Conservation (phyloP, 225 moss, liverwort and hornwort genomes). For the Neckera pumila region DNA sequence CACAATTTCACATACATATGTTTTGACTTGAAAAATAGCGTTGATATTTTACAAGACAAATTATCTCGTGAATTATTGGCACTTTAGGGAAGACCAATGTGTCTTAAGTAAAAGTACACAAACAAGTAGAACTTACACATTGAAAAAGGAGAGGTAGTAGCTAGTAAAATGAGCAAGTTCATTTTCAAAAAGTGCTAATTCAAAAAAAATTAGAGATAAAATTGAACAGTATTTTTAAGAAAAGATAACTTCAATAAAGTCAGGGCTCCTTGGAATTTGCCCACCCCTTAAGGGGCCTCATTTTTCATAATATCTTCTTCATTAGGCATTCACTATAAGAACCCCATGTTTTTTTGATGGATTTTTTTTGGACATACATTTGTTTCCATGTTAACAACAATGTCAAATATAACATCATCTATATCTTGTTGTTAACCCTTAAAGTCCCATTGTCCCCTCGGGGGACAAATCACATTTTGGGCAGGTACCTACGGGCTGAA, state of each 20-base stretch:
- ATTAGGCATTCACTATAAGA: neutral
- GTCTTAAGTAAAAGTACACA: neutral
- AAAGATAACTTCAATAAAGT: neutral
- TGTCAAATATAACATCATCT: too few species aligned
- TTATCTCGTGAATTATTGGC: too few species aligned
- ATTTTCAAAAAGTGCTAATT: neutral
- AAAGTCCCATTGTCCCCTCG: too few species aligned
- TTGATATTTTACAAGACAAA: neutral
- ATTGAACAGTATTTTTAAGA: neutral
- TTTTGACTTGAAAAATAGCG: neutral
- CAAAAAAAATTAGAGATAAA: neutral
- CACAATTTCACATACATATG: neutral
- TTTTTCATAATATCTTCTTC: neutral
- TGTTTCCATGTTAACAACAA: too few species aligned
- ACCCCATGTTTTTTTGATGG: too few species aligned
- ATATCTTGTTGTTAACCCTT: too few species aligned
- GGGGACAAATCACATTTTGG: too few species aligned
- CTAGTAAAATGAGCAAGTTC: fast-evolving
- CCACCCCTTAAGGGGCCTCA: fast-evolving
- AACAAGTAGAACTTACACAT: neutral
- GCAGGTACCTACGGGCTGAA: too few species aligned
- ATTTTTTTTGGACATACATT: too few species aligned
- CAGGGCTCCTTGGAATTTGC: fast-evolving
- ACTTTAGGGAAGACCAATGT: neutral
- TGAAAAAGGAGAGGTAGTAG: too few species aligned